Conservation (phyloP, 345 rosid genomes). For the Rhodamnia argentea region DNA sequence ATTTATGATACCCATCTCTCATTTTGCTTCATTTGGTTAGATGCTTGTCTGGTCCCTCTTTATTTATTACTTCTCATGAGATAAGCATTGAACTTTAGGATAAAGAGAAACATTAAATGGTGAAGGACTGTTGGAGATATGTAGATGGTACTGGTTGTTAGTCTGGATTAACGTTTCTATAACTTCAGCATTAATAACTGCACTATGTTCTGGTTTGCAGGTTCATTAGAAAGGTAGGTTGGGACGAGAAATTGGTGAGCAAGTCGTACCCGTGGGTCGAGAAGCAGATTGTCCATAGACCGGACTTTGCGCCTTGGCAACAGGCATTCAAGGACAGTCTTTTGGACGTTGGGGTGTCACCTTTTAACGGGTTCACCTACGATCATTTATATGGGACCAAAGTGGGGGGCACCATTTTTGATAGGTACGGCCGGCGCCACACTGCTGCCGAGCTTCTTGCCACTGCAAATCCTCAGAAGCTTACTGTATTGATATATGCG, state of each 20-base stretch:
- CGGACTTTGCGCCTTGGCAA: slow-evolving; percentile 68
- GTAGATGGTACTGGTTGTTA: neutral
- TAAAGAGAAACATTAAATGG: neutral
- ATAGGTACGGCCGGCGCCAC: slow-evolving; percentile 81
- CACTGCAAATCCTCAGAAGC: slow-evolving; percentile 53
- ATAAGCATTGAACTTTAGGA: neutral
- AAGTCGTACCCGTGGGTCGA: slow-evolving; percentile 93
- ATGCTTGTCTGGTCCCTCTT: neutral
- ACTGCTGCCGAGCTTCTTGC: slow-evolving; percentile 93
- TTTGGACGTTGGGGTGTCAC: slow-evolving; percentile 68
- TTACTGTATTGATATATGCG: slow-evolving; percentile 67
- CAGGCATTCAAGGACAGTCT: slow-evolving; percentile 62
- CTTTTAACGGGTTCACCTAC: slow-evolving; percentile 87
- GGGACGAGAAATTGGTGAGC: slow-evolving; percentile 76
- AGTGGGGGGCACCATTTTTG: slow-evolving; percentile 89
- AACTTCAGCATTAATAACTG: neutral
- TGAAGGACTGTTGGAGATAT: neutral
- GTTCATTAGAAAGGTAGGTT: slow-evolving; percentile 64
- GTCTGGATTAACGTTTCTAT: neutral
- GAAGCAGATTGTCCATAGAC: slow-evolving; percentile 59
- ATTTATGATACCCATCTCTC: slow-evolving; percentile 10
- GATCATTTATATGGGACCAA: slow-evolving; percentile 90
- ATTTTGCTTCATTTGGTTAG: neutral
- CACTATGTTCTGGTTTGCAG: slow-evolving; percentile 15
- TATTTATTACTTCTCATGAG: neutral